phyloP scores from a whole-genome alignment of 1,139 yeast species.

The Zygosaccharomyces pseudobailii region DNA sequence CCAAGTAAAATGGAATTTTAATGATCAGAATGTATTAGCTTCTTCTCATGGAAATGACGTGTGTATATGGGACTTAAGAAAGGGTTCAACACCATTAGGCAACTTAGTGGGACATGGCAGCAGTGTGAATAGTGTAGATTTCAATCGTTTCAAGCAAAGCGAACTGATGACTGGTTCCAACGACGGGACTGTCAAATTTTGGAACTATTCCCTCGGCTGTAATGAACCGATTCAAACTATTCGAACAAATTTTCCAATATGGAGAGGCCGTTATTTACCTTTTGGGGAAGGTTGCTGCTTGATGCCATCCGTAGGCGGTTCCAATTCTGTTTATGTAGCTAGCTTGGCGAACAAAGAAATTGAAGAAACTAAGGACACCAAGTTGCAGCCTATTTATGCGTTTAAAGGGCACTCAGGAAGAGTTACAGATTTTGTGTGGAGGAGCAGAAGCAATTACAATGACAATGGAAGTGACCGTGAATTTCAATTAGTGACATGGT shows the following conservation, averaged over 20 bases:
- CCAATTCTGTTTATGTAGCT: slow-evolving; percentile 64
- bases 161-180: slow-evolving; percentile 77
- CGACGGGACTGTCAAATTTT: slow-evolving; percentile 78
- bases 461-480: slow-evolving; percentile 62
- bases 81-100: slow-evolving; percentile 70
- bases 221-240: slow-evolving; percentile 55
- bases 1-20: slow-evolving; percentile 89
- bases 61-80: slow-evolving; percentile 82
- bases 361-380: slow-evolving; percentile 32
- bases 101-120: slow-evolving; percentile 70
- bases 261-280: slow-evolving; percentile 83
- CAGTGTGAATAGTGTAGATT: slow-evolving; percentile 85
- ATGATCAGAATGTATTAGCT: slow-evolving; percentile 71
- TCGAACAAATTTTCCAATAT: slow-evolving; percentile 74
- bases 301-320: slow-evolving; percentile 88
- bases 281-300: slow-evolving; percentile 89
- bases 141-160: slow-evolving; percentile 54
- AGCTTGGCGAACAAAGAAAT: slow-evolving; percentile 41
- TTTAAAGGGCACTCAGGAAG: slow-evolving; percentile 84
- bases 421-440: slow-evolving; percentile 84
- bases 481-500: slow-evolving; percentile 90
- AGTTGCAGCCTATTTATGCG: slow-evolving; percentile 52
- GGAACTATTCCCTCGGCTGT: slow-evolving; percentile 55
- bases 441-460: slow-evolving; percentile 50
- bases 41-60: slow-evolving; percentile 79